A percentile compares a stretch with the other conserved stretches of the same genome.
Conservation (phyloP, 2,329 filamentous ascomycete species). For the Venturia aucupariae region DNA sequence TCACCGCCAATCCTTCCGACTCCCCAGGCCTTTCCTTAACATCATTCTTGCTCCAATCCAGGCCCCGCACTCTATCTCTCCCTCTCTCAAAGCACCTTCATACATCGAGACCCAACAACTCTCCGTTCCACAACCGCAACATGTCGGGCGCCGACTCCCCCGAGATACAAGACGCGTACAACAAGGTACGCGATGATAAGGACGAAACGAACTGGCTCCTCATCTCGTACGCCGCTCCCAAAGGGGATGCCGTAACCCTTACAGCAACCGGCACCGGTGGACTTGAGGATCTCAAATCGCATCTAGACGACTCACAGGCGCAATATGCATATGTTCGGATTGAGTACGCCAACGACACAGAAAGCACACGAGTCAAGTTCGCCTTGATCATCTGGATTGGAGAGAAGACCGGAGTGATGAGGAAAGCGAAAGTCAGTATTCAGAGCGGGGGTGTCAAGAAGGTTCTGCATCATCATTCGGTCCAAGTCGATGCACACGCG, state of each 20-base stretch:
- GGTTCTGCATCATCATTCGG: conserved; percentile 54
- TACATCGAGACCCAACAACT: not conserved
- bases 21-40: not conserved
- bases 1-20: not conserved
- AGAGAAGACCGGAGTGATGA: conserved; percentile 55
- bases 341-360: conserved; percentile 63
- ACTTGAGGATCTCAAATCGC: conserved; percentile 46
- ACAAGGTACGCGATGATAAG: conserved; percentile 58
- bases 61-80: not conserved
- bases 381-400: conserved; percentile 61
- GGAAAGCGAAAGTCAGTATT: conserved; percentile 59
- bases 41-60: not conserved
- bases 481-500: conserved; percentile 54
- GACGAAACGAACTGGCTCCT: conserved; percentile 58
- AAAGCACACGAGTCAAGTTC: conserved; percentile 61
- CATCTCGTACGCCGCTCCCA: conserved; percentile 49
- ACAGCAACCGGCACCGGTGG: conserved; percentile 52
- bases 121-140: not conserved
- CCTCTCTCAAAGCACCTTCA: not conserved
- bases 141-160: conserved; percentile 23
- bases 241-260: conserved; percentile 49
- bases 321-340: conserved; percentile 58
- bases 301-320: conserved; percentile 50
- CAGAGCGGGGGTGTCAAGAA: conserved; percentile 58
- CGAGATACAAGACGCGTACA: conserved; percentile 56